phyloP scores from a whole-genome alignment of 805 yeast genomes.

The Saturnispora sekii region DNA sequence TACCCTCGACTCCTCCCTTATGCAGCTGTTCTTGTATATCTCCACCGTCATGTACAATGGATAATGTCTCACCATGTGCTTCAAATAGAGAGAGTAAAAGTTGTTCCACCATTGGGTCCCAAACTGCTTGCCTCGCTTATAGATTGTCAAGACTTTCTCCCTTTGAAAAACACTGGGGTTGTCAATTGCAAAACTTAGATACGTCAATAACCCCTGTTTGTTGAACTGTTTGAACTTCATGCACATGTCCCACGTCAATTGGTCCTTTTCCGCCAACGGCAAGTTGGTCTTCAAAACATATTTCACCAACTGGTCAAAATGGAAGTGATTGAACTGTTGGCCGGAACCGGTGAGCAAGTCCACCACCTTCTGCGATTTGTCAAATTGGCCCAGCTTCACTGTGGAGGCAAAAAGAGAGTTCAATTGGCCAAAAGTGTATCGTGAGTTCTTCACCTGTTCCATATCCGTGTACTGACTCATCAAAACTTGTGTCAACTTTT shows the following conservation, averaged over 20 bases:
- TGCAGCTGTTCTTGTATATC: slow-evolving; percentile 17
- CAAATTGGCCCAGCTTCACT: slow-evolving; percentile 20
- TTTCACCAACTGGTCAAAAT: slow-evolving; percentile 25
- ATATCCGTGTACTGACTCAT: slow-evolving; percentile 19
- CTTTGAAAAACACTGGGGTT: slow-evolving; percentile 15
- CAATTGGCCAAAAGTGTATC: slow-evolving; percentile 23
- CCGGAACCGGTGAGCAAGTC: slow-evolving; percentile 19
- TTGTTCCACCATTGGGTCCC: slow-evolving; percentile 22
- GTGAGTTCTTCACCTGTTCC: slow-evolving; percentile 16
- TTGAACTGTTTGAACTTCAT: slow-evolving; percentile 13
- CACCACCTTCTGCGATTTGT: slow-evolving; percentile 23
- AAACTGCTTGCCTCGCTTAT: slow-evolving; percentile 11
- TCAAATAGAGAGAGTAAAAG: slow-evolving; percentile 25
- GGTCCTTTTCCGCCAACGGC: neutral
- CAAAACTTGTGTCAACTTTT: slow-evolving; percentile 20
- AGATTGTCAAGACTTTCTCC: slow-evolving; percentile 19
- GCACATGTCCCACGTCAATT: slow-evolving; percentile 25
- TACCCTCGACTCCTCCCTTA: neutral
- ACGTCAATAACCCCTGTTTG: slow-evolving; percentile 21
- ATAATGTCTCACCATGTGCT: slow-evolving; percentile 21
- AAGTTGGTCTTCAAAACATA: slow-evolving; percentile 16
- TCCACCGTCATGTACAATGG: slow-evolving; percentile 17
- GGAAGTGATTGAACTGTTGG: slow-evolving; percentile 19
- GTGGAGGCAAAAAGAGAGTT: slow-evolving; percentile 23
- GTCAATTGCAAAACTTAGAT: slow-evolving; percentile 23